Conservation (phyloP, 768 basidiomycete species). For the Russula foetens region DNA sequence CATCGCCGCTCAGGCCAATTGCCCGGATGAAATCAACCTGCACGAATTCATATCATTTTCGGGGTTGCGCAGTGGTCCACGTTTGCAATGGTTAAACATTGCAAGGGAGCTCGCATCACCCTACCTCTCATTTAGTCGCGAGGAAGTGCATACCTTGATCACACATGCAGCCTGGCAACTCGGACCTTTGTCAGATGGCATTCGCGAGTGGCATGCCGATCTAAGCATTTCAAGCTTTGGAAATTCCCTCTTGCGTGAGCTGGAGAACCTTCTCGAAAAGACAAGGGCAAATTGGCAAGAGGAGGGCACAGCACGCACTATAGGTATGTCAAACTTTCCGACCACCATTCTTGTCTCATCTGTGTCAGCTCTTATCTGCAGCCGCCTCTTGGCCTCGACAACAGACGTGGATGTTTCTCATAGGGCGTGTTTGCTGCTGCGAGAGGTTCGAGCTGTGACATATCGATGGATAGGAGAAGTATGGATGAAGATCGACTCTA, state of each 20-base stretch:
- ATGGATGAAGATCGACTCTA: neutral
- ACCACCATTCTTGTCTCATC: neutral
- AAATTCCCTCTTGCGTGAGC: slow-evolving; percentile 29
- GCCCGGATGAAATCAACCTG: slow-evolving; percentile 32
- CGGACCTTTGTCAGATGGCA: slow-evolving; percentile 24
- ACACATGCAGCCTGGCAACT: no score
- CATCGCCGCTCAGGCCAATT: slow-evolving; percentile 34
- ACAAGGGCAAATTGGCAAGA: slow-evolving; percentile 36
- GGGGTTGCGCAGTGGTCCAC: no score
- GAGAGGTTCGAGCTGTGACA: neutral
- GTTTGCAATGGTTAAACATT: no score
- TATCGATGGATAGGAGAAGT: neutral
- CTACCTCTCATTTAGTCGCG: slow-evolving; percentile 31
- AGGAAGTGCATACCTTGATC: slow-evolving; percentile 36
- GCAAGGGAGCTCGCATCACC: slow-evolving; percentile 36
- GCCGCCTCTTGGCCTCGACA: slow-evolving; percentile 1
- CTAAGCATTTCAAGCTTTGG: slow-evolving; percentile 29
- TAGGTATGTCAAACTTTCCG: neutral
- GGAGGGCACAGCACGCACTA: slow-evolving; percentile 2
- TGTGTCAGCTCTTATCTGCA: neutral
- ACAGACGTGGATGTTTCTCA: neutral
- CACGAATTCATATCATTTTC: slow-evolving; percentile 43
- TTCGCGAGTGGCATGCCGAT: slow-evolving; percentile 35
- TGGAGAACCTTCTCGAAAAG: slow-evolving; percentile 29
- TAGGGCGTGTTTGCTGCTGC: neutral